Evolutionary conservation across 1,284 basidiomycete genomes (phyloP), one percentile per base, ranked within the genome.

Genomic region (Rhodotorula sp.): DNA sequence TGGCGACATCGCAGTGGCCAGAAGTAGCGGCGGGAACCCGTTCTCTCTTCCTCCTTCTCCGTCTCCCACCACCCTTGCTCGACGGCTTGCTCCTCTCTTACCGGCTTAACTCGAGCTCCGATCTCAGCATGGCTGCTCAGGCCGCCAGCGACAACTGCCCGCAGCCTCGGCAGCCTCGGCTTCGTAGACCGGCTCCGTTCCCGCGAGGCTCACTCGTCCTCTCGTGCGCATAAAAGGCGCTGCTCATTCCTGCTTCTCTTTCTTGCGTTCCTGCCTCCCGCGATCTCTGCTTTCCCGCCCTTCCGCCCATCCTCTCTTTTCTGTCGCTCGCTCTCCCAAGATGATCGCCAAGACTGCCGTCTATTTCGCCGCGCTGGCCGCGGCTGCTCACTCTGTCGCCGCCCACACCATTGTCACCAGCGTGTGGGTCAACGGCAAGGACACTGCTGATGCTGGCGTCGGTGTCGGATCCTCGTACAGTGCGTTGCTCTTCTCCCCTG

Each of bases 311-410:
- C 29, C 46, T 32, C 46, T 22, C 51, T 46, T 27, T 11, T 19
- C 36, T 29, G 39, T 44, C 39, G 39, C 39, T 22, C 24, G n/a
- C 29, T 46, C 27, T 59, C 20, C 29, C 46, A 4, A 4, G 9
- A 62, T 62, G 60, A 36, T 19, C 20, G 36, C 51, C 51, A 62
- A 52, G 27, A 15, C 29, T 19, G 29, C 22, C 22, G 5, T 48
- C 22, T 17, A 15, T 30, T 22, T 32, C 46, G 30, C 30, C 53
- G 61, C 62, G 24, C 67, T 64, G 57, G 67, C 32, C 32, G 67
- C 62, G 32, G 24, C 51, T 5, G 39, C 53, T 9, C 46, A 36
- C 5, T 15, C n/a, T 36, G 59, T 57, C 24, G 10, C 56, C 7
- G 62, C 39, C 1, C 44, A 62, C 46, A 20, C 61, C 4, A 55